Base-by-base conservation (phyloP, 2,329 filamentous ascomycete species). In the Didymella segeticola region DNA sequence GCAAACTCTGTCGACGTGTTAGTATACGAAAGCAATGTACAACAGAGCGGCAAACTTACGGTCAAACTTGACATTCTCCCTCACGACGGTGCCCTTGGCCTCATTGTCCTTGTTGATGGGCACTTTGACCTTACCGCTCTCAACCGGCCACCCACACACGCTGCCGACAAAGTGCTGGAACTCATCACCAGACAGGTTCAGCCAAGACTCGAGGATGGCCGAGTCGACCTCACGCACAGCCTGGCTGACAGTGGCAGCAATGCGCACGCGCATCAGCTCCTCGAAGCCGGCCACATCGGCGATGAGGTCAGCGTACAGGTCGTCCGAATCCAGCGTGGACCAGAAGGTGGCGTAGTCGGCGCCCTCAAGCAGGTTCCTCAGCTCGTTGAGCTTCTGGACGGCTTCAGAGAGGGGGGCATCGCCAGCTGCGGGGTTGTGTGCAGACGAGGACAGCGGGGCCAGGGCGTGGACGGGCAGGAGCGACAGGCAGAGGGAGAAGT, bases 221-320 rank as follows among this genome's bases (percentile, higher is more conserved):
- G 75, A 66, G 41, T 78, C 71, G 10, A 93, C 89, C 74, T 93
- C 90, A 52, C 85, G 84, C 64, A 95, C 86, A 66, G 96, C 96
- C 78, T 91, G 91, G 66, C 89, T 90, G 63, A 97, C 87, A 54
- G 96, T 90, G 38, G 89, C 86, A 46, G 92, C 93, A 72, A 99
- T 98, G 67, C 91, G 86, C 63, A 96, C 84, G 63, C 95, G 88
- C 80, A 99, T 89, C 56, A 93, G 81, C 74, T 98, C 93, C 82
- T 99, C 95, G 74, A 99, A 99, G 31, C 93, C 95, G 38, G 87
- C 84, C 46, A 98, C 93, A 69, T 99, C 96, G 67, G 93, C 95
- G 56, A 93, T 91, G 65, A 99, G 81, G 74, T 99, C 95, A 57
- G 93, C 93, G 79, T 96, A 98, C 52, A 97, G 84, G 76, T 99